Evolutionary conservation across 2,329 filamentous ascomycete species (phyloP).

Genomic region (Fusarium hainanense): DNA sequence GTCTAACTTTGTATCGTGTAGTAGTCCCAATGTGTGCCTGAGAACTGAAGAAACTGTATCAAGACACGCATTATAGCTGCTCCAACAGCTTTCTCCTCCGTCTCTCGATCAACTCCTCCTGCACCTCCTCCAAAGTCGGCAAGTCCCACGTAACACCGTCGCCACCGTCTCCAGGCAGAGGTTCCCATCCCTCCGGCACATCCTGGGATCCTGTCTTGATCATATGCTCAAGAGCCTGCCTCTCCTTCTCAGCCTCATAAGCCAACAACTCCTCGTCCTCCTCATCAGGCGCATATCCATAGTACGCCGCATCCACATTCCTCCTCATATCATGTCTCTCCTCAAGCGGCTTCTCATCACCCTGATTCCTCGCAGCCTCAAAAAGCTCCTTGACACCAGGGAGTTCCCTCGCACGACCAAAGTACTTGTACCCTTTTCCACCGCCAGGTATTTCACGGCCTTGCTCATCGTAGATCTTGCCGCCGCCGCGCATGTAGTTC

Average conservation of each 20-base stretch:
- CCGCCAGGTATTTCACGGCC: constrained; percentile 77
- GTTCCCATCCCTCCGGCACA: constrained; percentile 78
- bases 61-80: constrained; percentile 66
- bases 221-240: constrained; percentile 79
- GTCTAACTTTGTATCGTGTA: not conserved
- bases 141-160: constrained; percentile 86
- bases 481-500: constrained; percentile 88
- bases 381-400: constrained; percentile 98
- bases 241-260: constrained; percentile 87
- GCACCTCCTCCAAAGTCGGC: constrained; percentile 91
- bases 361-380: constrained; percentile 75
- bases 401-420: constrained; percentile 87
- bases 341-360: constrained; percentile 72
- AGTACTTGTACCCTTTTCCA: constrained; percentile 93
- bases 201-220: constrained; percentile 66
- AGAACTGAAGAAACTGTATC: not conserved
- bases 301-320: constrained; percentile 92
- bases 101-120: constrained; percentile 89
- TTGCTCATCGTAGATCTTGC: constrained; percentile 77
- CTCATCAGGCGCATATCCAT: constrained; percentile 92
- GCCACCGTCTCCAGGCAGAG: constrained; percentile 86
- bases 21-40: not conserved
- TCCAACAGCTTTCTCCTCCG: constrained; percentile 85
- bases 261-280: constrained; percentile 84
- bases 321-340: constrained; percentile 75